Base-by-base conservation (phyloP, 1,284 basidiomycete species). In the Cryptococcus deneoformans region DNA sequence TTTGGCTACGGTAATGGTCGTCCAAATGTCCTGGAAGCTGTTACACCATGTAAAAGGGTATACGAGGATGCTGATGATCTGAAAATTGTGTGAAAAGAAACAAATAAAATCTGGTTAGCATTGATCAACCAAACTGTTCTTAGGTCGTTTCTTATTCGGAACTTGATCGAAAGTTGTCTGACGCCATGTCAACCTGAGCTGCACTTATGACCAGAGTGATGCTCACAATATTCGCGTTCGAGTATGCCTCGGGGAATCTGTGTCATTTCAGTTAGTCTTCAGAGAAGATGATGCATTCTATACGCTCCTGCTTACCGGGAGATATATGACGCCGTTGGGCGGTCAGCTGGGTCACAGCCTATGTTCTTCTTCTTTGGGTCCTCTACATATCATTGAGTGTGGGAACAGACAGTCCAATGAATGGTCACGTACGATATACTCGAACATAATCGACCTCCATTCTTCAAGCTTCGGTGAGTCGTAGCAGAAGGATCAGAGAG, bases 271-370 rank as follows among this genome's bases (percentile, higher is more conserved):
- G 46, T 29, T 29, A 29, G 29, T 4, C 29, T 29, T 5, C 5
- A 29, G 29, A 29, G 29, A 29, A 4, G 29, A 29, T 29, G 29
- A 29, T 29, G 29, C 46, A 47, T 8, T 24, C 4, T 0, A 10
- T 9, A 7, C 2, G 20, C 16, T 34, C 7, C 16, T 10, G 11
- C 64, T 59, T 48, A 68, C 67, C 46, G 24, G 1, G 62, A 59
- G 71, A 86, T 85, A 69, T 85, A 86, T 29, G 75, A 72, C 43
- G 74, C 71, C 0, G 85, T 85, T 3, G 84, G 84, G 71, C 81
- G 82, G 61, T 80, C 78, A 16, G 62, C 50, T 1, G 80, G 80
- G 59, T 78, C 75, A 66, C 80, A 81, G 2, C 76, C 76, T 37
- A 76, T 67, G 56, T 75, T 77, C 34, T 59, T 61, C 14, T 65